Evolutionary conservation across 805 yeast genomes (phyloP).

Genomic region (Suhomyces sp.): DNA sequence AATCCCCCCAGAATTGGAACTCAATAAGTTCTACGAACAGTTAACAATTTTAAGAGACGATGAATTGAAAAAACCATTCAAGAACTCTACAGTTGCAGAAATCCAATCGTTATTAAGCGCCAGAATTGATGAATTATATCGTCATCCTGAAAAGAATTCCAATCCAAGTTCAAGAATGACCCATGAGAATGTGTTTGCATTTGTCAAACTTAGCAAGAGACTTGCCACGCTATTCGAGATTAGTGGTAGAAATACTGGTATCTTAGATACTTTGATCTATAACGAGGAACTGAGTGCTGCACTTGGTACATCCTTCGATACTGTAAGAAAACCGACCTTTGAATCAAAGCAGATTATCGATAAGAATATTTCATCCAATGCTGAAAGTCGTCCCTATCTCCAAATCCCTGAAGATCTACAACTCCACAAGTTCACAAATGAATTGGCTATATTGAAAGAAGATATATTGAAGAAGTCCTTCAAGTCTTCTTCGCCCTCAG

Average conservation of each 20-base stretch:
- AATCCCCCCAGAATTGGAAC: conserved; percentile 20
- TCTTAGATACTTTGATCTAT: conserved; percentile 55
- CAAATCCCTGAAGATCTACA: conserved; percentile 23
- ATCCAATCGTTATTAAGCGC: conserved; percentile 15
- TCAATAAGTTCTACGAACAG: conserved; percentile 17
- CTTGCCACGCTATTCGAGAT: conserved; percentile 35
- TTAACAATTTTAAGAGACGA: conserved; percentile 18
- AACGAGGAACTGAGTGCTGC: conserved; percentile 32
- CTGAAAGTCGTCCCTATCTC: conserved; percentile 6
- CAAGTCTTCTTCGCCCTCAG: conserved; percentile 8
- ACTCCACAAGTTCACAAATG: conserved; percentile 15
- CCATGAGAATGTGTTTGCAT: conserved; percentile 13
- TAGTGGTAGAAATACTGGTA: conserved; percentile 59
- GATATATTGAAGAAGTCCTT: conserved; percentile 10
- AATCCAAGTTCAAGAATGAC: conserved; percentile 14
- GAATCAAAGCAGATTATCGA: neutral
- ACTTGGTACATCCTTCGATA: too few relatives aligned
- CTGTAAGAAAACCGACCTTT: neutral
- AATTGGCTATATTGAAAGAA: conserved; percentile 18
- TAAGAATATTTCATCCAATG: neutral
- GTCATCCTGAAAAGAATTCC: conserved; percentile 5
- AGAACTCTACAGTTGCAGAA: conserved; percentile 10
- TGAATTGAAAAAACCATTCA: conserved; percentile 8
- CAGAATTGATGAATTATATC: conserved; percentile 16
- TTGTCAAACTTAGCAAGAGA: conserved; percentile 17